phyloP scores from a whole-genome alignment of 805 yeast genomes.

The Yamadazyma philogaea region DNA sequence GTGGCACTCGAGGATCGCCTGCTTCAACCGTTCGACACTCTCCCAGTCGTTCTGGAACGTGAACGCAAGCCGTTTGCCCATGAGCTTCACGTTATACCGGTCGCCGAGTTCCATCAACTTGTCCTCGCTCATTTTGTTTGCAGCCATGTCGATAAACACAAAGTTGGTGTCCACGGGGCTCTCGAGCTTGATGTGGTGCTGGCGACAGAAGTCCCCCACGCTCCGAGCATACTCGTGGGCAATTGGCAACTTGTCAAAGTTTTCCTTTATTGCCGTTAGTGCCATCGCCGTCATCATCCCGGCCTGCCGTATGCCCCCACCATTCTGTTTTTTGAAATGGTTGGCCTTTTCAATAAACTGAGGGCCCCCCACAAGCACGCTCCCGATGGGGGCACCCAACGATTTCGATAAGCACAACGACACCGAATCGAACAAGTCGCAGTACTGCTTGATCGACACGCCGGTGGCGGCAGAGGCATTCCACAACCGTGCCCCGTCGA shows the following conservation, averaged over 20 bases:
- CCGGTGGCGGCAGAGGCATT: conserved; percentile 43
- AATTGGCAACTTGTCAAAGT: conserved; percentile 26
- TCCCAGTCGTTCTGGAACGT: conserved; percentile 35
- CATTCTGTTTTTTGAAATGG: conserved; percentile 43
- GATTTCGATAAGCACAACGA: conserved; percentile 42
- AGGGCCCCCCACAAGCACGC: conserved; percentile 34
- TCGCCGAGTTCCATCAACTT: conserved; percentile 37
- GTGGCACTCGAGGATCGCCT: conserved; percentile 56
- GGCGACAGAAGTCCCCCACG: conserved; percentile 29
- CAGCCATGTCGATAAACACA: conserved; percentile 36
- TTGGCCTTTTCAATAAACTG: conserved; percentile 39
- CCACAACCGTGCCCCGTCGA: conserved; percentile 46
- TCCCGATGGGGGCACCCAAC: conserved; percentile 44
- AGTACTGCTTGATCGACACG: conserved; percentile 36
- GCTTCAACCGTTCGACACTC: conserved; percentile 34
- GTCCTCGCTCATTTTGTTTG: conserved; percentile 27
- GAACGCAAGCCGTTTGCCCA: conserved; percentile 49
- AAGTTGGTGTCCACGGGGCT: conserved; percentile 42
- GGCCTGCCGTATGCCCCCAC: conserved; percentile 44
- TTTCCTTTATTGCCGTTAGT: conserved; percentile 38
- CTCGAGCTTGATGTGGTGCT: conserved; percentile 27
- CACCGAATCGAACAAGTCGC: conserved; percentile 39
- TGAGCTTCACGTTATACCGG: conserved; percentile 59
- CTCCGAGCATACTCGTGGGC: conserved; percentile 36
- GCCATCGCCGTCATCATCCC: conserved; percentile 44